These are phyloP conservation scores for Leccinum broughii DNA, from an alignment of 768 basidiomycete species.

Conservation along the genomic window DNA sequence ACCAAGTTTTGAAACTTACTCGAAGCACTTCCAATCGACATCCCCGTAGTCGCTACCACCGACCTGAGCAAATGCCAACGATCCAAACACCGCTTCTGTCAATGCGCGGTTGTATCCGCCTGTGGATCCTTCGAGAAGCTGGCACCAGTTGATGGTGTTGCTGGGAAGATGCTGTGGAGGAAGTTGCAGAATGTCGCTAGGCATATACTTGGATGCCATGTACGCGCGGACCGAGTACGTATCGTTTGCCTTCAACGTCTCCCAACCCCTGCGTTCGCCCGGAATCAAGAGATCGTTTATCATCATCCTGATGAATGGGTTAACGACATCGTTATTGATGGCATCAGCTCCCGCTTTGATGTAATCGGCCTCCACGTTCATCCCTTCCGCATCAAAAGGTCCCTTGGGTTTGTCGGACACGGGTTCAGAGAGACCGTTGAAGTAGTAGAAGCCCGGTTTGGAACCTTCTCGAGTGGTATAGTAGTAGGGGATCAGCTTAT, in stretches of 20 bases:
- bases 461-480: constrained; percentile 12
- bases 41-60: constrained; percentile 6
- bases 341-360: constrained; percentile 18
- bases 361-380: constrained; percentile 11
- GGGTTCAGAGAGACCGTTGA: constrained; percentile 7
- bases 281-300: constrained; percentile 19
- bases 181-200: constrained; percentile 18
- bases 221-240: constrained; percentile 31
- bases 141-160: constrained; percentile 32
- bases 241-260: constrained; percentile 29
- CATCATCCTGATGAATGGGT: constrained; percentile 24
- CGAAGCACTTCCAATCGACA: constrained; percentile 31
- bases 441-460: constrained; percentile 10
- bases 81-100: constrained; percentile 35
- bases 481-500: constrained; percentile 28
- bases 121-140: constrained; percentile 34
- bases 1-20: constrained; percentile 20
- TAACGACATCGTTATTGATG: constrained; percentile 18
- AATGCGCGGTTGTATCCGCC: constrained; percentile 38
- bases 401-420: constrained; percentile 1
- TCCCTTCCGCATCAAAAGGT: constrained; percentile 5
- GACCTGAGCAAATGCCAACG: constrained; percentile 25
- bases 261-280: constrained; percentile 23
- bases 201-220: constrained; percentile 26
- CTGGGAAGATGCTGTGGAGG: constrained; percentile 19